These are phyloP conservation scores for Xylaria nigripes DNA, from an alignment of 495 filamentous ascomycete species.

Conservation along the genomic window DNA sequence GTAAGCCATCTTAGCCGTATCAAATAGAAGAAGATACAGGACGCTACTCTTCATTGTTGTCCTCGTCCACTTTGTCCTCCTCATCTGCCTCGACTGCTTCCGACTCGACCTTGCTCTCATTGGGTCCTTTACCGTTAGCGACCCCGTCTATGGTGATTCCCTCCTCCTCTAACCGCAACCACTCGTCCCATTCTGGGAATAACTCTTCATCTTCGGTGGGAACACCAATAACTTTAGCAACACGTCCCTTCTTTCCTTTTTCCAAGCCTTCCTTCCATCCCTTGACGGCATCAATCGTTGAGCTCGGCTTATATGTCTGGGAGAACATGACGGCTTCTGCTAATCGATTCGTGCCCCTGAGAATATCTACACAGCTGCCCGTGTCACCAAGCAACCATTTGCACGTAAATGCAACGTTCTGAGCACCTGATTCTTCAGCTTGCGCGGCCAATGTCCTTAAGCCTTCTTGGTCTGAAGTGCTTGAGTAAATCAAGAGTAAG, in stretches of 20 bases:
- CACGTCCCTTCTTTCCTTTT: slow-evolving; percentile 70
- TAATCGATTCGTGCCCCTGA: slow-evolving; percentile 65
- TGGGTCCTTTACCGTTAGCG: slow-evolving; percentile 21
- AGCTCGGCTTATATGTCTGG: slow-evolving; percentile 86
- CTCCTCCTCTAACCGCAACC: slow-evolving; percentile 69
- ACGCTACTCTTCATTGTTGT: background rate
- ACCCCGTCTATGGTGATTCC: slow-evolving; percentile 43
- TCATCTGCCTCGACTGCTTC: slow-evolving; percentile 1
- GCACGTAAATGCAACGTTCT: slow-evolving; percentile 88
- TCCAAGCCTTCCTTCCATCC: slow-evolving; percentile 78
- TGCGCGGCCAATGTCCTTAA: slow-evolving; percentile 61
- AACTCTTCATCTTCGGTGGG: slow-evolving; percentile 82
- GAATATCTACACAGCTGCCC: slow-evolving; percentile 69
- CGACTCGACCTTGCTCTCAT: slow-evolving; percentile 18
- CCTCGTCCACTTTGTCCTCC: background rate
- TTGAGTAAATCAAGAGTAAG: slow-evolving; percentile 75
- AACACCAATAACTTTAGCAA: slow-evolving; percentile 73
- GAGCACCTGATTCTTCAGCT: slow-evolving; percentile 65
- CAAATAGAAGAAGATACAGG: background rate
- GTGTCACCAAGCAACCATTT: slow-evolving; percentile 83
- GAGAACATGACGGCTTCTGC: slow-evolving; percentile 86
- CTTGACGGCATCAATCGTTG: slow-evolving; percentile 56
- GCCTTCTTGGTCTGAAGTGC: slow-evolving; percentile 66
- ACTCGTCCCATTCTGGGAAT: slow-evolving; percentile 95
- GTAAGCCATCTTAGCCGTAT: background rate